Percentiles rank a stretch among this genome's conserved stretches.
phyloP scores from a whole-genome alignment of 768 basidiomycete genomes.

The Boletus subparvulus region DNA sequence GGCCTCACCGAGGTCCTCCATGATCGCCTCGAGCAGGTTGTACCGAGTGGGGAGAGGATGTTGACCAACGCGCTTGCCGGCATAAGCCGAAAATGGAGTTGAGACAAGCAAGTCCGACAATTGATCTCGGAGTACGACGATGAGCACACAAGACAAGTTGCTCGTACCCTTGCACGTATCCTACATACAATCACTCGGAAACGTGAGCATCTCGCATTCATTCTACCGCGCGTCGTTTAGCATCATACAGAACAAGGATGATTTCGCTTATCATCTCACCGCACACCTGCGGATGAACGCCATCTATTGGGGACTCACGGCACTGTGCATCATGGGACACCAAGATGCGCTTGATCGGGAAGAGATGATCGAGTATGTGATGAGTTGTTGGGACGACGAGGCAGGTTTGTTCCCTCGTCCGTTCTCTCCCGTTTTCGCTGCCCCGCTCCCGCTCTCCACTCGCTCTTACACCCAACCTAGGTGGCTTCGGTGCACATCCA shows the following conservation, averaged over 20 bases:
- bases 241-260: constrained; percentile 66
- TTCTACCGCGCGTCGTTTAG: not conserved
- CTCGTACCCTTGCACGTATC: constrained; percentile 62
- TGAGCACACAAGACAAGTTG: constrained; percentile 26
- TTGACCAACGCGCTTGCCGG: too few species aligned
- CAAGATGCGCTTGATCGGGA: constrained; percentile 77
- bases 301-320: constrained; percentile 94
- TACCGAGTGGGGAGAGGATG: too few species aligned
- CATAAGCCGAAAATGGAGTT: too few species aligned
- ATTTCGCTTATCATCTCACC: constrained; percentile 86
- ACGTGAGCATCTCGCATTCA: constrained; percentile 40
- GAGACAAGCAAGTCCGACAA: too few species aligned
- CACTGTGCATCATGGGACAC: constrained; percentile 76
- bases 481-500: constrained; percentile 90
- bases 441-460: too few species aligned
- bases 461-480: constrained; percentile 38
- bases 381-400: constrained; percentile 95
- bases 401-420: constrained; percentile 49
- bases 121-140: not conserved
- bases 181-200: constrained; percentile 75
- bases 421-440: not conserved
- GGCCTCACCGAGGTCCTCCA: too few species aligned
- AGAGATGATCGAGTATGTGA: constrained; percentile 85
- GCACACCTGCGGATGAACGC: constrained; percentile 94
- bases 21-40: too few species aligned